phyloP scores from a whole-genome alignment of 495 filamentous ascomycete genomes.

The Penicillium canescens region DNA sequence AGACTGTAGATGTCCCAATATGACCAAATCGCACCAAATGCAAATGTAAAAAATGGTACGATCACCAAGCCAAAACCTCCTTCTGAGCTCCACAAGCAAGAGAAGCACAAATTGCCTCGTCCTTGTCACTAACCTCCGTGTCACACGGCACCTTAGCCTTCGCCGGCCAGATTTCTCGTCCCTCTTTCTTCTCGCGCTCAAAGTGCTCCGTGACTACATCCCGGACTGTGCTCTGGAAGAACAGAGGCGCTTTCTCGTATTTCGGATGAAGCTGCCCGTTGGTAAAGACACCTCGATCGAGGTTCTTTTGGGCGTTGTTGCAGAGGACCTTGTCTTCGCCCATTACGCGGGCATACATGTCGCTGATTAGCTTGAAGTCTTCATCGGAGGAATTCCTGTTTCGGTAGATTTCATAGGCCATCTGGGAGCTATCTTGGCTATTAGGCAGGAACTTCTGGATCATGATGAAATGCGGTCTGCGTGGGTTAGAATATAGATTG shows the following conservation, averaged over 20 bases:
- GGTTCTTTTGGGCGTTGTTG: constrained; percentile 46
- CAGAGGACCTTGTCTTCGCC: constrained; percentile 50
- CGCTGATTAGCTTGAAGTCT: constrained; percentile 40
- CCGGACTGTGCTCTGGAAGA: constrained; percentile 45
- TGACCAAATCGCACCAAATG: not conserved
- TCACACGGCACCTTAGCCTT: constrained; percentile 23
- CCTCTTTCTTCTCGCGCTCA: constrained; percentile 36
- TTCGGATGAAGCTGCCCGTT: constrained; percentile 52
- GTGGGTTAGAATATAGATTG: constrained; percentile 3
- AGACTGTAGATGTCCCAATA: not conserved
- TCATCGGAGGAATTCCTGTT: constrained; percentile 41
- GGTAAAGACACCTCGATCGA: constrained; percentile 46
- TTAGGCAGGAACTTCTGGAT: constrained; percentile 48
- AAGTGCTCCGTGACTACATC: constrained; percentile 43
- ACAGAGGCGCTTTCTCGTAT: constrained; percentile 49
- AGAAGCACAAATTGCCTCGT: constrained; percentile 27
- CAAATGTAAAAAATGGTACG: not conserved
- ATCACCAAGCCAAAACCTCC: constrained; percentile 31
- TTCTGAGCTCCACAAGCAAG: constrained; percentile 28
- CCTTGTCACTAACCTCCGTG: constrained; percentile 24
- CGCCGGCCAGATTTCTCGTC: constrained; percentile 46
- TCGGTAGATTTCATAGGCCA: constrained; percentile 52
- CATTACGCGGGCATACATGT: constrained; percentile 46
- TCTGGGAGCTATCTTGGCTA: constrained; percentile 31
- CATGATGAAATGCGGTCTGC: constrained; percentile 48